Conservation (phyloP, 2,329 filamentous ascomycete genomes). For the Pleurostoma richardsiae region DNA sequence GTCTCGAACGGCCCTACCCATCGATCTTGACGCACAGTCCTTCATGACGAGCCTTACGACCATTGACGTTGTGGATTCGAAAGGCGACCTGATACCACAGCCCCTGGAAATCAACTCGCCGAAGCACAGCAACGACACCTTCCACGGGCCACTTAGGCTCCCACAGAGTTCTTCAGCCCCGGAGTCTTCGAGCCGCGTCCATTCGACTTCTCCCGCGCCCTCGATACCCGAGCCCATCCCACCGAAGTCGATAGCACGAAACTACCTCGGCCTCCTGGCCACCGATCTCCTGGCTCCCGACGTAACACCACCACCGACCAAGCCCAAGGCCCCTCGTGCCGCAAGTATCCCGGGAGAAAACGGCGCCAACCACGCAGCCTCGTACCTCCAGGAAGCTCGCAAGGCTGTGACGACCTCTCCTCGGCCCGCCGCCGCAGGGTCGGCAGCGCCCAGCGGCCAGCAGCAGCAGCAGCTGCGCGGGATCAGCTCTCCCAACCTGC, state of each 20-base stretch:
- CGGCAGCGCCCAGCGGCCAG: neutral
- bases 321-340: neutral
- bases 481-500: constrained; percentile 6
- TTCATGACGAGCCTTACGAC: constrained; percentile 15
- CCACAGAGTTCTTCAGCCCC: constrained; percentile 15
- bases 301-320: neutral
- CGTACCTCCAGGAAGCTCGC: constrained; percentile 29
- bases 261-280: neutral
- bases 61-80: constrained; percentile 2
- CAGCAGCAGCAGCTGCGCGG: constrained; percentile 5
- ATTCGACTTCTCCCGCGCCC: constrained; percentile 27
- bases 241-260: constrained; percentile 12
- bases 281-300: neutral
- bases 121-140: constrained; percentile 1
- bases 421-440: constrained; percentile 10
- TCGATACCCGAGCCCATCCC: constrained; percentile 32
- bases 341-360: constrained; percentile 15
- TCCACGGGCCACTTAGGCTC: neutral
- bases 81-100: neutral
- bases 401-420: constrained; percentile 20
- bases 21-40: constrained; percentile 17
- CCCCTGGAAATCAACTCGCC: neutral
- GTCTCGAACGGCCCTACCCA: constrained; percentile 16
- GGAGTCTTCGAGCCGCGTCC: constrained; percentile 20
- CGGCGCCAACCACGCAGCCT: constrained; percentile 18